Conservation (phyloP, 1,139 yeast species). For the Blastobotrys proliferans region DNA sequence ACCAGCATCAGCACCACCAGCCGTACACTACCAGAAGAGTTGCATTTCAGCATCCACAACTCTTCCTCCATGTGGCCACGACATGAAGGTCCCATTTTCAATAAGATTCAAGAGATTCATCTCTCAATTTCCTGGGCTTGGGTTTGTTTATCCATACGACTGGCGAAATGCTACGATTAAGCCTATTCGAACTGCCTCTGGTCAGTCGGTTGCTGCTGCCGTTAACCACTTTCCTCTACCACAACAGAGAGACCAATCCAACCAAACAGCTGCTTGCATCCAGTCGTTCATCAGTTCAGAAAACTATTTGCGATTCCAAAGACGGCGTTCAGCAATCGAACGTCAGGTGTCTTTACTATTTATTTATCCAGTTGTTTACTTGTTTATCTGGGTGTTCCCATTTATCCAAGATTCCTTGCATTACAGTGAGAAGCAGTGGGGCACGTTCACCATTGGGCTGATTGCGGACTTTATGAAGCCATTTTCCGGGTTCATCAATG, state of each 20-base stretch:
- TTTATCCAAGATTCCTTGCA: conserved; percentile 39
- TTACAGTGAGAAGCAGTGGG: not conserved
- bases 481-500: conserved; percentile 32
- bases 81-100: no score
- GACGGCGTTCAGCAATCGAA: conserved; percentile 57
- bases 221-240: conserved; percentile 32
- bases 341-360: conserved; percentile 73
- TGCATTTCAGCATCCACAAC: no score
- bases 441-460: conserved; percentile 51
- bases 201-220: conserved; percentile 14
- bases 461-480: conserved; percentile 74
- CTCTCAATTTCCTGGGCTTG: conserved; percentile 19
- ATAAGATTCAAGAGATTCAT: conserved; percentile 7
- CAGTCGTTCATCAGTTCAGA: conserved; percentile 18
- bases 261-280: conserved; percentile 6
- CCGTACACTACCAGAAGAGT: no score
- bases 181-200: conserved; percentile 11
- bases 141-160: conserved; percentile 16
- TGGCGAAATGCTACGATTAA: conserved; percentile 19
- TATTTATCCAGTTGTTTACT: conserved; percentile 72
- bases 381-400: conserved; percentile 74
- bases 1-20: no score
- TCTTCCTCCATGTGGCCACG: no score
- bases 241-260: conserved; percentile 42
- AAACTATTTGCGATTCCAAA: conserved; percentile 31